These are phyloP conservation scores for Umbelopsis ramanniana DNA, from an alignment of 192 early-diverging fungal genomes.

Conservation along the genomic window DNA sequence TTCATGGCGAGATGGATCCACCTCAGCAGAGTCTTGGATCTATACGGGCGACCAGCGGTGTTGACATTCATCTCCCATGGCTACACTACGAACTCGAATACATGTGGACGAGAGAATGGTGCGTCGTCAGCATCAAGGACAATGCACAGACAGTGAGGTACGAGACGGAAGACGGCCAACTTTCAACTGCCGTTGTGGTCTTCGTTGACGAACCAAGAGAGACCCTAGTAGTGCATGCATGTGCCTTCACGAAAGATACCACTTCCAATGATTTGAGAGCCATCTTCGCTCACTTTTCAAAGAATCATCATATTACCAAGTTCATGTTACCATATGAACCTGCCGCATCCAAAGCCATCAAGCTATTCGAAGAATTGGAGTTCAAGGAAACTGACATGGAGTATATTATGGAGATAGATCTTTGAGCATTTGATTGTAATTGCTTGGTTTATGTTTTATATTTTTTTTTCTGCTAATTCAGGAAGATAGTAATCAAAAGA, in stretches of 20 bases:
- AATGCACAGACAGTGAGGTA: not conserved
- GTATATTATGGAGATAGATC: not conserved
- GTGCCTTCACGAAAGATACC: not conserved
- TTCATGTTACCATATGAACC: constrained; percentile 2
- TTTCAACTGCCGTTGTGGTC: not conserved
- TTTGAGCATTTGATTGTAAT: not conserved
- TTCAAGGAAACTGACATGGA: constrained; percentile 4
- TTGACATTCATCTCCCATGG: not conserved
- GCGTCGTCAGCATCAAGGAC: not conserved
- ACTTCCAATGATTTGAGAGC: not conserved
- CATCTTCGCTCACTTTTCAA: not conserved
- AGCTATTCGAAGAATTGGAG: not conserved
- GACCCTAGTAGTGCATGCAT: not conserved
- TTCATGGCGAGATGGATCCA: not conserved
- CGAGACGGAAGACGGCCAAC: not conserved
- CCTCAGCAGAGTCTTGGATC: not conserved
- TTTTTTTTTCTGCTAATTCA: not conserved
- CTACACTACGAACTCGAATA: not conserved
- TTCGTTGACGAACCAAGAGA: not conserved
- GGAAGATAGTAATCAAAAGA: no score
- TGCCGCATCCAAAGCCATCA: not conserved
- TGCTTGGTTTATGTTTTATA: not conserved
- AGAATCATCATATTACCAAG: not conserved
- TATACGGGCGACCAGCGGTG: not conserved
- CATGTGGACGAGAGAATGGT: constrained; percentile 15